Evolutionary conservation across 306 rosid species (phyloP).

Genomic region (Gleditsia sinensis): DNA sequence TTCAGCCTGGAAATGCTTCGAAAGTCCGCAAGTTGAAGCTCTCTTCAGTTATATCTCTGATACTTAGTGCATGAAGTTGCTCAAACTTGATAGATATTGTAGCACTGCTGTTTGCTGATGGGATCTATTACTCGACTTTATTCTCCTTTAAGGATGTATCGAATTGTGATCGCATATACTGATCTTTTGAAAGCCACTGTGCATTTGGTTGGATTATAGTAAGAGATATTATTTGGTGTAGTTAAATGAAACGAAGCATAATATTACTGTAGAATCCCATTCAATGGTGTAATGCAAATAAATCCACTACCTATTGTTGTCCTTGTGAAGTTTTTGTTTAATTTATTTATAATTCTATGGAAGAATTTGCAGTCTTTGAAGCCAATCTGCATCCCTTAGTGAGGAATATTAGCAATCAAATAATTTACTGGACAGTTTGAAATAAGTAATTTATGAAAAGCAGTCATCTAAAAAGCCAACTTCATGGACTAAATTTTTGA

Average conservation of each 20-base stretch:
- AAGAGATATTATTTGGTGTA: not conserved
- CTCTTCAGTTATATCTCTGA: constrained; percentile 66
- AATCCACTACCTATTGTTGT: not conserved
- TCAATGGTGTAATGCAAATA: not conserved
- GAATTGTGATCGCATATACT: not conserved
- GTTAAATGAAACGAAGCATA: not conserved
- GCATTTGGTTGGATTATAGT: not conserved
- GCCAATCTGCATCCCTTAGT: too few species aligned
- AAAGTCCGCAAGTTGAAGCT: constrained; percentile 76
- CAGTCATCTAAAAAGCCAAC: too few species aligned
- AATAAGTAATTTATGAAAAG: too few species aligned
- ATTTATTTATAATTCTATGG: too few species aligned
- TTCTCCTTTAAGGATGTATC: not conserved
- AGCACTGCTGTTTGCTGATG: not conserved
- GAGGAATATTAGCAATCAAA: too few species aligned
- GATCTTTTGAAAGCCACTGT: not conserved
- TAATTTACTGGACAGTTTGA: too few species aligned
- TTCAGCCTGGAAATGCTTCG: constrained; percentile 59
- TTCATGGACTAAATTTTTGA: too few species aligned
- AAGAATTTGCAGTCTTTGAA: too few species aligned
- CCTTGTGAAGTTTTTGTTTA: too few species aligned
- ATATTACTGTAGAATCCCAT: not conserved
- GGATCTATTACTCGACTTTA: not conserved
- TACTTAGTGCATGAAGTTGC: constrained; percentile 70
- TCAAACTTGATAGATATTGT: not conserved